These are phyloP conservation scores for Hypoxylon sp. DNA, from an alignment of 2,329 filamentous ascomycete genomes.

Conservation along the genomic window DNA sequence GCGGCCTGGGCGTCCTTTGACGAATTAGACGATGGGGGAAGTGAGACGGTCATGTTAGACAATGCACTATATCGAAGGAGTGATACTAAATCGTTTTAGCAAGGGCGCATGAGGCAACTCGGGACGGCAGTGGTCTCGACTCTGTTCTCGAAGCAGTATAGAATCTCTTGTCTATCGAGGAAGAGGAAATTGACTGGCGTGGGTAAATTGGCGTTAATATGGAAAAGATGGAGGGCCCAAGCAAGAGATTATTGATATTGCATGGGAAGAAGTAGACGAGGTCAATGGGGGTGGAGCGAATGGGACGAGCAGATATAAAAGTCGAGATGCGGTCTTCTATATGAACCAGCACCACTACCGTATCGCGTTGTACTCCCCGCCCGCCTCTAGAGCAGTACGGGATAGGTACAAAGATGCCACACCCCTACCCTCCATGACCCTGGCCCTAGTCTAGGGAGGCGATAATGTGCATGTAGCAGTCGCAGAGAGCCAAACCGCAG, in stretches of 20 bases:
- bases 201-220: constrained; percentile 60
- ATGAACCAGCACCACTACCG: constrained; percentile 46
- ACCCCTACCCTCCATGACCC: constrained; percentile 39
- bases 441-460: constrained; percentile 40
- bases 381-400: constrained; percentile 37
- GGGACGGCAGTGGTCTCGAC: constrained; percentile 41
- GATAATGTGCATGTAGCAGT: constrained; percentile 43
- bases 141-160: constrained; percentile 47
- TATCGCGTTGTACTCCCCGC: constrained; percentile 43
- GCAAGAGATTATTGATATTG: constrained; percentile 52
- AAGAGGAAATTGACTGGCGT: constrained; percentile 56
- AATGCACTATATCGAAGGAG: constrained; percentile 43
- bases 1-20: constrained; percentile 65
- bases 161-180: constrained; percentile 50
- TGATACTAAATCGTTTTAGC: constrained; percentile 46
- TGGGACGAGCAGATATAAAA: constrained; percentile 52
- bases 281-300: constrained; percentile 49
- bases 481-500: constrained; percentile 34
- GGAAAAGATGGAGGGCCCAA: constrained; percentile 54
- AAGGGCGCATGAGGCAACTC: constrained; percentile 46
- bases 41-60: constrained; percentile 62
- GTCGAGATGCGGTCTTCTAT: constrained; percentile 49
- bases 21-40: constrained; percentile 59
- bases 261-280: constrained; percentile 49
- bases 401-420: constrained; percentile 38